Conservation (phyloP, 345 rosid species). For the Eucalyptus fibrosa region DNA sequence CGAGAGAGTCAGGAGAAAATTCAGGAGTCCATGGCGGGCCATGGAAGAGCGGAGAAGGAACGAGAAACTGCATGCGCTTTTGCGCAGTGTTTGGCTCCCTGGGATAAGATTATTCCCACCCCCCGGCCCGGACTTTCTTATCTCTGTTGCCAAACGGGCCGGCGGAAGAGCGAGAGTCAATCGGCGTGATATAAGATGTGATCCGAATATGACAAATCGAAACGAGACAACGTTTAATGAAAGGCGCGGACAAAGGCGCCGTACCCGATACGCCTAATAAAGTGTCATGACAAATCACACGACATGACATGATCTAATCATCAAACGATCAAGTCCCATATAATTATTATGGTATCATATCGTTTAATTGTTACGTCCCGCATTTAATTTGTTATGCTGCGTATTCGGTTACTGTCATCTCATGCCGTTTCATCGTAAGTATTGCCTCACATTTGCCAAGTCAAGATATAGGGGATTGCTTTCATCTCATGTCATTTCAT, state of each 20-base stretch:
- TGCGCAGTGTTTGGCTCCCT: not conserved
- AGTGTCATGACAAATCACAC: not conserved
- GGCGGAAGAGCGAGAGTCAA: not conserved
- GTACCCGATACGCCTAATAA: not conserved
- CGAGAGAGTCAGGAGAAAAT: not conserved
- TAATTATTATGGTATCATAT: not conserved
- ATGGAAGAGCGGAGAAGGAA: not conserved
- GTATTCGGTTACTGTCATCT: too few relatives aligned
- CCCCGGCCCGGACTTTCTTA: not conserved
- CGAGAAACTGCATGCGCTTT: not conserved
- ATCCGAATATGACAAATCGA: not conserved
- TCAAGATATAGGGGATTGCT: accelerated
- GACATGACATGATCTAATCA: not conserved
- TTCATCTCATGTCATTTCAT: accelerated
- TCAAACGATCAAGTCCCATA: accelerated
- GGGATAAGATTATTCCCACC: not conserved
- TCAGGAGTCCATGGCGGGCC: not conserved
- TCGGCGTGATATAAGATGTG: not conserved
- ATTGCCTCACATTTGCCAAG: not conserved
- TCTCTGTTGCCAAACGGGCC: not conserved
- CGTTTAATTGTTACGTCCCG: too few relatives aligned
- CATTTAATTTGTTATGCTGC: too few relatives aligned
- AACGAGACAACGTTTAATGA: not conserved
- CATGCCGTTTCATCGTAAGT: accelerated
- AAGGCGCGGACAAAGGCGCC: not conserved